Evolutionary conservation across 495 filamentous ascomycete species (phyloP), one percentile per base, ranked within the genome.

Genomic region (Xylaria nigripes): DNA sequence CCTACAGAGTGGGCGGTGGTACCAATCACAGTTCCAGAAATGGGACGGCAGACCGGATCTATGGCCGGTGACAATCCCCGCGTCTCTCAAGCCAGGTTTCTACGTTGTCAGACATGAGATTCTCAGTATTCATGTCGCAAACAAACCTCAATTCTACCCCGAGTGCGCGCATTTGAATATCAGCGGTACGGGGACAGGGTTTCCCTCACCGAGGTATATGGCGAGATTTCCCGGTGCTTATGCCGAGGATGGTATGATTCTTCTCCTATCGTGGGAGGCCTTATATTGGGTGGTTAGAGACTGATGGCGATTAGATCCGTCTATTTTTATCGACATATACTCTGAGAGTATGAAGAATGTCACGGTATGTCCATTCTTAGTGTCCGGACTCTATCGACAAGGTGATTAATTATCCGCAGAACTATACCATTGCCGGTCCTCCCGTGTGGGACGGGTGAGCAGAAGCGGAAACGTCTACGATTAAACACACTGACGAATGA

Each of bases 41-140:
- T 77, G 74, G 74, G 71, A 71, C 27, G 68, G 70, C 7, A 57
- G 51, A 0, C 69, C 70, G 1, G 71, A 64, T 22, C 50, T 72
- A 18, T 82, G 78, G 78, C 70, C 74, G 12, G 69, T 68, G 27
- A 75, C 65, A 7, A 75, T 81, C 8, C 79, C 79, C 0, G 48
- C 53, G 3, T 66, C 60, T n/a, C 58, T 82, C 32, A 69, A 67
- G 36, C 57, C 68, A 6, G 79, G 78, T 15, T 64, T 73, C 32
- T 81, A 81, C 54, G 54, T 82, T 42, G 70, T 81, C 29, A 55
- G 78, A 44, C 79, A 82, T 50, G 79, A 82, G 58, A 72, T 81
- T 21, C 55, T 81, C 36, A 74, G 72, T 6, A 71, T 82, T 6
- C 78, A 81, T 48, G 69, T 81, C 32, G 73, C 68, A 52, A 67